phyloP scores from a whole-genome alignment of 2,329 filamentous ascomycete species.

The Cladophialophora bantiana region DNA sequence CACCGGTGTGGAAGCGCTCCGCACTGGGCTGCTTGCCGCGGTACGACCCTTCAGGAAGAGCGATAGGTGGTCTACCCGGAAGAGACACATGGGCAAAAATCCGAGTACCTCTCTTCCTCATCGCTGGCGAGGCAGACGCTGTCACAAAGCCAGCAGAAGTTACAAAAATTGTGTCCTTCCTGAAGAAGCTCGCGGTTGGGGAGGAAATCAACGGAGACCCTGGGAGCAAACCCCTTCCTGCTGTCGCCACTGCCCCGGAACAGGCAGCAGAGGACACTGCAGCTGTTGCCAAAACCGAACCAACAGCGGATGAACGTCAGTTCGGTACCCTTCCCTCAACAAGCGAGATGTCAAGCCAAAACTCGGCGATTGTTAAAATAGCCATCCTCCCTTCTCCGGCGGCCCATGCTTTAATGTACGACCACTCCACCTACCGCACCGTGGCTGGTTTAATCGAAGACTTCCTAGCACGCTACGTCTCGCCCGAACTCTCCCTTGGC shows the following conservation, averaged over 20 bases:
- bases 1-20: conserved; percentile 83
- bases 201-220: not conserved
- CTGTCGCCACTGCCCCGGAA: conserved; percentile 43
- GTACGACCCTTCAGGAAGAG: conserved; percentile 61
- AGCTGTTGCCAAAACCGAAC: not conserved
- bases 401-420: conserved; percentile 84
- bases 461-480: conserved; percentile 78
- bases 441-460: conserved; percentile 82
- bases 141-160: conserved; percentile 77
- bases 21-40: conserved; percentile 72
- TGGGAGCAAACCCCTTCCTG: conserved; percentile 40
- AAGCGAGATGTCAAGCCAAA: conserved; percentile 34
- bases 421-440: conserved; percentile 74
- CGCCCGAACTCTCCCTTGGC: conserved; percentile 77
- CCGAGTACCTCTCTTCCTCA: conserved; percentile 75
- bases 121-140: conserved; percentile 77
- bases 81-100: conserved; percentile 75
- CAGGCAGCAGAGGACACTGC: not conserved
- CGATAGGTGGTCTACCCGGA: conserved; percentile 72
- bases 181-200: conserved; percentile 20
- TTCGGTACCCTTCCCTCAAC: conserved; percentile 50
- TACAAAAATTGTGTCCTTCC: conserved; percentile 65
- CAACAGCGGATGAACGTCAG: conserved; percentile 51
- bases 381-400: conserved; percentile 77
- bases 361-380: conserved; percentile 65